Conservation (phyloP, 371 early-diverging fungal species). For the Lichtheimia ornata region DNA sequence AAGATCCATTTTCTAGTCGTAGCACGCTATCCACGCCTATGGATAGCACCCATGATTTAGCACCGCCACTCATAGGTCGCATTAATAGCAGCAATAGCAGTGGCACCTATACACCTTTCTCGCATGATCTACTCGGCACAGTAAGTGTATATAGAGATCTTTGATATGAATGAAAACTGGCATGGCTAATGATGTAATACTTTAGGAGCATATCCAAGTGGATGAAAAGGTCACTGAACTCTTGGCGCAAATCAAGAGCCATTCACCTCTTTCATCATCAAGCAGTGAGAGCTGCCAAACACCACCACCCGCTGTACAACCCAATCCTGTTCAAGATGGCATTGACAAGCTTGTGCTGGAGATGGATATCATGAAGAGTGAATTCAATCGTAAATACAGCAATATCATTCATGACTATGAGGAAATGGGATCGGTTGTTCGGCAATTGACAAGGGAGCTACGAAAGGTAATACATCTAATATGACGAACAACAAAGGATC, state of each 20-base stretch:
- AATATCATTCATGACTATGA: constrained; percentile 20
- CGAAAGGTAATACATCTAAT: constrained; percentile 2
- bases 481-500: too few relatives aligned
- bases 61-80: background rate
- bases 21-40: constrained; percentile 9
- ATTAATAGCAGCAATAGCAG: background rate
- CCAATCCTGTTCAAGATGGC: background rate
- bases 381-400: constrained; percentile 13
- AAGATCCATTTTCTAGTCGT: background rate
- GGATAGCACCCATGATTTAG: constrained; percentile 7
- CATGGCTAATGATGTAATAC: background rate
- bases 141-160: background rate
- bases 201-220: background rate
- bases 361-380: constrained; percentile 18
- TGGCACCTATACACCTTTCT: constrained; percentile 1
- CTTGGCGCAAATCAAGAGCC: constrained; percentile 12
- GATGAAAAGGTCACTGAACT: constrained; percentile 14
- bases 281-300: constrained; percentile 7
- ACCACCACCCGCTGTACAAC: background rate
- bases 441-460: constrained; percentile 11
- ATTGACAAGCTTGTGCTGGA: constrained; percentile 19
- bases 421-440: constrained; percentile 16
- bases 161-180: background rate
- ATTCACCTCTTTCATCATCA: constrained; percentile 9
- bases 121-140: constrained; percentile 6